Conservation (phyloP, 2,329 filamentous ascomycete genomes). For the Trichoderma hamatum region DNA sequence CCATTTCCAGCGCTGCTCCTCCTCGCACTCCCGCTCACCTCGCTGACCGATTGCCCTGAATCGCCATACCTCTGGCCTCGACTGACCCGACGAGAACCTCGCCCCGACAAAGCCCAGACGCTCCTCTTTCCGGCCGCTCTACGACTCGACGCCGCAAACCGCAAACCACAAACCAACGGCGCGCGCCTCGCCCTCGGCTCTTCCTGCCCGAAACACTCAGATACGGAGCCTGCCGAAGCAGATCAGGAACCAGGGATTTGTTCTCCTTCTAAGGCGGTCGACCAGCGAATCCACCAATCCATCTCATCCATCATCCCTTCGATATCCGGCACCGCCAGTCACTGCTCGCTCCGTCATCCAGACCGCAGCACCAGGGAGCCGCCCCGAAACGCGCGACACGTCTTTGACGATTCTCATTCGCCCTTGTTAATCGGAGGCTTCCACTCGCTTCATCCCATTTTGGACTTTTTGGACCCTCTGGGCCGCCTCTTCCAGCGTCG, state of each 20-base stretch:
- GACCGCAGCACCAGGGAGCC: conserved; percentile 11
- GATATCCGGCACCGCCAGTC: conserved; percentile 9
- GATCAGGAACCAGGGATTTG: conserved; percentile 24
- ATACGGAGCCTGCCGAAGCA: conserved; percentile 19
- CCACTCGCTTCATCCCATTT: conserved; percentile 8
- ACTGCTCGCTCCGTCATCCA: conserved; percentile 15
- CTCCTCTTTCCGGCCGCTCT: conserved; percentile 13
- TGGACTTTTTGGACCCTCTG: conserved; percentile 14
- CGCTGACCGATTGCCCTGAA: conserved; percentile 24
- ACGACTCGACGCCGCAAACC: background rate
- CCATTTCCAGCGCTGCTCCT: conserved; percentile 18
- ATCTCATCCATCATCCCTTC: conserved; percentile 22
- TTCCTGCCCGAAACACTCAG: conserved; percentile 13
- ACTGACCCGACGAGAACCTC: conserved; percentile 11
- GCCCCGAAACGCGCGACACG: conserved; percentile 16
- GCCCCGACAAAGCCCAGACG: background rate
- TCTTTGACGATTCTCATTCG: conserved; percentile 3
- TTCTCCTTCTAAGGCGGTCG: conserved; percentile 23
- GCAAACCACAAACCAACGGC: background rate
- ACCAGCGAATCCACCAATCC: conserved; percentile 18
- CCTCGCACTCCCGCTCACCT: conserved; percentile 27
- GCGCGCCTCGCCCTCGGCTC: background rate
- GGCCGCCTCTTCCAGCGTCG: conserved; percentile 7
- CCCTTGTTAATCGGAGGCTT: conserved; percentile 19
- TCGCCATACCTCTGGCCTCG: conserved; percentile 13